Percentiles rank a stretch among this genome's conserved stretches.
Conservation (phyloP, 31 red algal species). For the Odonthalia washingtoniensis region DNA sequence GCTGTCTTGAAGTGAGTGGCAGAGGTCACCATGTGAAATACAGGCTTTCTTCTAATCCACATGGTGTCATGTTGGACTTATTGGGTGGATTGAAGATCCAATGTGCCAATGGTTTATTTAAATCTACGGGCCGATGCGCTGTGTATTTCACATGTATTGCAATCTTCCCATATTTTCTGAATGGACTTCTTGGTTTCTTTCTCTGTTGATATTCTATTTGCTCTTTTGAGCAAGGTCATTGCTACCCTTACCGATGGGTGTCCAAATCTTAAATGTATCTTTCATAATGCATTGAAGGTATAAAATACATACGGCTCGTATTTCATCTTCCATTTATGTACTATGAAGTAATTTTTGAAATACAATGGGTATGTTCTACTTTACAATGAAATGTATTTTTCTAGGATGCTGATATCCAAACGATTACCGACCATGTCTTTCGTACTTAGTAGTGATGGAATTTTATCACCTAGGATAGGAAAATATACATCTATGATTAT, state of each 20-base stretch:
- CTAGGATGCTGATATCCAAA: conserved; percentile 44
- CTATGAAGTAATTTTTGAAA: conserved; percentile 34
- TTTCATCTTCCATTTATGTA: conserved; percentile 11
- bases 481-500: conserved; percentile 35
- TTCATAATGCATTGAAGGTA: conserved; percentile 31
- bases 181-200: neutral
- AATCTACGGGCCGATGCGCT: neutral
- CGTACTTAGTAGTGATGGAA: conserved; percentile 31
- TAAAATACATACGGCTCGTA: neutral
- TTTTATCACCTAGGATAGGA: conserved; percentile 6
- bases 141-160: neutral
- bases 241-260: neutral
- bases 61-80: neutral
- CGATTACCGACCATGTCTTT: conserved; percentile 41
- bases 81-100: conserved; percentile 22
- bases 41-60: conserved; percentile 2
- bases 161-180: neutral
- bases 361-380: neutral
- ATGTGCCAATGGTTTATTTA: conserved; percentile 12
- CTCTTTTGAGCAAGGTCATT: neutral
- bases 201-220: neutral
- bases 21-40: neutral
- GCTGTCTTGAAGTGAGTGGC: conserved; percentile 9
- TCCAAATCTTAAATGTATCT: conserved; percentile 27
- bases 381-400: neutral